Evolutionary conservation across 176 grass and related monocot species (phyloP).

Genomic region (Aegilops speltoides): DNA sequence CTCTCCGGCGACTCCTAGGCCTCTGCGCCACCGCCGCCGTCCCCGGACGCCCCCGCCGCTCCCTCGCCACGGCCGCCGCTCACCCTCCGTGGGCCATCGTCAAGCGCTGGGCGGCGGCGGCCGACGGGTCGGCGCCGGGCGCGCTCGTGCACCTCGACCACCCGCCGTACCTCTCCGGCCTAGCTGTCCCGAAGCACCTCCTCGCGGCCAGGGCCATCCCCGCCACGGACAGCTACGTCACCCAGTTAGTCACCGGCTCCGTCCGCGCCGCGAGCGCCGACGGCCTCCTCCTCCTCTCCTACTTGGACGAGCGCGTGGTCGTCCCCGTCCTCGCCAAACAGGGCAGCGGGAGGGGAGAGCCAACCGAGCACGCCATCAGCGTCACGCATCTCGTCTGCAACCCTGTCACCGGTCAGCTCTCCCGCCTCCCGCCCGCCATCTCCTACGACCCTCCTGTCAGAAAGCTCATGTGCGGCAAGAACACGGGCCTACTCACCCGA

Average conservation of each 20-base stretch:
- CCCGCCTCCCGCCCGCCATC: background rate
- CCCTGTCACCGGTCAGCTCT: background rate
- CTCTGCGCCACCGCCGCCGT: background rate
- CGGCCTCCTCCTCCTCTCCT: background rate
- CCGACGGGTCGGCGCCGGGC: background rate
- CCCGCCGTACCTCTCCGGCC: background rate
- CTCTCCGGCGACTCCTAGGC: background rate
- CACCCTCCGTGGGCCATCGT: background rate
- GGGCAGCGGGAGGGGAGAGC: background rate
- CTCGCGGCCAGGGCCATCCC: background rate
- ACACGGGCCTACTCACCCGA: background rate
- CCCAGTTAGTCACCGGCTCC: background rate
- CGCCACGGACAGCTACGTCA: background rate
- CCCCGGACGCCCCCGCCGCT: background rate
- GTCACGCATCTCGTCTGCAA: background rate
- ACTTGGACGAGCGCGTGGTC: background rate
- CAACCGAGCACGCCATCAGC: background rate
- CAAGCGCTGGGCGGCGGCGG: background rate
- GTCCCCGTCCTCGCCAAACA: background rate
- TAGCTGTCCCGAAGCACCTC: background rate
- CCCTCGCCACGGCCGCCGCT: background rate
- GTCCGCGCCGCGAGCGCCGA: background rate
- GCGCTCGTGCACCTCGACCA: background rate
- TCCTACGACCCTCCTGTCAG: background rate
- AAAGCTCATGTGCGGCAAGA: background rate